Base-by-base conservation (phyloP, 192 early-diverging fungal species). In the Backusella tarrabulga region DNA sequence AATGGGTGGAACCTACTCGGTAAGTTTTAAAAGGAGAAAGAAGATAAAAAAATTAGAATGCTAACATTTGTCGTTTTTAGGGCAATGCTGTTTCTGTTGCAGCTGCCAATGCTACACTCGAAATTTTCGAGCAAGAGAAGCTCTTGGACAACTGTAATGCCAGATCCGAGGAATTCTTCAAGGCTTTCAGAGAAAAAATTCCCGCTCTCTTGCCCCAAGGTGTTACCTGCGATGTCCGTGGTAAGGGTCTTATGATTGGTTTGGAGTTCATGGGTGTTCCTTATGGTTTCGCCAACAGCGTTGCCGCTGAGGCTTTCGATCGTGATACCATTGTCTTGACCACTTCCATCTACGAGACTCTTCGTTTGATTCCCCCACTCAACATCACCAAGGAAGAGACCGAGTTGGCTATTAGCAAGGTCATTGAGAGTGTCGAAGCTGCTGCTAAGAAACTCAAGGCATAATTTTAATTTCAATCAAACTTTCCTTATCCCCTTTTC, bases 211-310 rank as follows among this genome's bases (percentile, higher is more conserved):
- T 80, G 32, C 76, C 78, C 0, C n/a, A 71, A 32, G 52, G 38
- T 3, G 71, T 76, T 26, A 35, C 40, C 36, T 54, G 83, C 15
- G 80, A 84, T 69, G 77, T 84, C 63, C 83, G 83, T 71, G 83
- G 83, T 36, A 67, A 80, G 9, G 83, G 83, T 63, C 41, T 84
- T 15, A 84, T 84, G 83, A 77, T 84, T 77, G 83, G 83, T 56
- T 41, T 84, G 34, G 83, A 84, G 32, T 84, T 84, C 41, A 32
- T 34, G 56, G 70, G 71, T 0, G 81, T 72, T 29, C 81, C 81
- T 46, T 29, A 34, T 29, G 79, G 80, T 54, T 82, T 82, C 75
- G 77, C 70, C 1, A 19, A 35, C 23, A 52, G 41, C 26, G 35
- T 81, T 34, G 46, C 73, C 9, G 34, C 63, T 3, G 76, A 79